Conservation (phyloP, 1,139 yeast species). For the Saccharomyces hybrid region DNA sequence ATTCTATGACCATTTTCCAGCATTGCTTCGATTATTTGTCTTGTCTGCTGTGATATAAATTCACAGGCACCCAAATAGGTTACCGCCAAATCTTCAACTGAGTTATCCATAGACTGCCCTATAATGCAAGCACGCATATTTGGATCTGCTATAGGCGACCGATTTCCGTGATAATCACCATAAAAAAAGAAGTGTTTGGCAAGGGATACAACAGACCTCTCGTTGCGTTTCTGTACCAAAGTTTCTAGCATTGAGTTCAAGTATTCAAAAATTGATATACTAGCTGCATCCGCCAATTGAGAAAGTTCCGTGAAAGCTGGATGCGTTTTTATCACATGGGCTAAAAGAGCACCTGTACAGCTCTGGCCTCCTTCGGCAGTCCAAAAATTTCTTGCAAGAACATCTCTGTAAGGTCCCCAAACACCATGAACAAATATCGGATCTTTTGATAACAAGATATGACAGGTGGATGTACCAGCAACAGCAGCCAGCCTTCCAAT, state of each 20-base stretch:
- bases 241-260: conserved; percentile 67
- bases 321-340: conserved; percentile 82
- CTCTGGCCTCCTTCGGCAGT: conserved; percentile 99
- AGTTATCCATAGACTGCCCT: conserved; percentile 86
- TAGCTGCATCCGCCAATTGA: conserved; percentile 53
- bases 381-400: conserved; percentile 83
- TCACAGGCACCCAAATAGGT: conserved; percentile 91
- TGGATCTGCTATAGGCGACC: conserved; percentile 95
- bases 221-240: conserved; percentile 47
- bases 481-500: conserved; percentile 92
- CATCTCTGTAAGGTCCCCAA: conserved; percentile 98
- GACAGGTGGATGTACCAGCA: conserved; percentile 98
- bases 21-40: conserved; percentile 88
- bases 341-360: conserved; percentile 88
- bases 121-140: conserved; percentile 87
- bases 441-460: conserved; percentile 75
- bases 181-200: conserved; percentile 84
- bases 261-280: conserved; percentile 72
- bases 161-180: conserved; percentile 94
- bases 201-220: conserved; percentile 67
- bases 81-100: conserved; percentile 75
- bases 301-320: conserved; percentile 75
- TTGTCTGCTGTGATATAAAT: conserved; percentile 93
- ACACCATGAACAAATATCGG: conserved; percentile 92
- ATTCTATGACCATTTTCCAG: conserved; percentile 70